Evolutionary conservation across 805 yeast genomes (phyloP), one percentile per base, ranked within the genome.

Genomic region (Hanseniaspora hatyaiensis): DNA sequence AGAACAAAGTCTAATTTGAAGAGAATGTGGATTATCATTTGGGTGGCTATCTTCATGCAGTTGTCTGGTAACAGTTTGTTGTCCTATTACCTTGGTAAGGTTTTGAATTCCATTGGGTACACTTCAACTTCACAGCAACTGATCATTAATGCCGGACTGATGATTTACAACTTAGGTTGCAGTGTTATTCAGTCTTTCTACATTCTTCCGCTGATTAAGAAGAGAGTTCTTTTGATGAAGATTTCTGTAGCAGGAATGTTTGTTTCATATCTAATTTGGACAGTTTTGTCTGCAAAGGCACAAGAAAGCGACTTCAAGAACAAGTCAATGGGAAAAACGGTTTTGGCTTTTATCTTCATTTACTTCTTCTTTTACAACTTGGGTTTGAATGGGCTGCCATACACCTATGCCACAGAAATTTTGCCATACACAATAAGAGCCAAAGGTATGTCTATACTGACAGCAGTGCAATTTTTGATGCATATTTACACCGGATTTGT

Each of bases 11-110:
- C 65, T 28, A 68, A 66, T 55, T 61, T 71, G 52, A 69, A 65
- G 57, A 64, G 77, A 59, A 54, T 68, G 52, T 59, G 64, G 49
- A 55, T 69, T 52, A 53, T 60, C 30, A 18, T 57, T 24, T 57
- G 61, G 53, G 54, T 67, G 18, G 68, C 66, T 32, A 52, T 58
- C 29, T 55, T 68, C 51, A 64, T 63, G 69, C 75, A 71, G 54
- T 55, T 70, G 33, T 68, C 74, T 12, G 78, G 78, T 55, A 72
- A 71, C 54, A 74, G 74, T 47, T 59, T 73, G 51, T 72, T 72
- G 22, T 68, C 74, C 1, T 73, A 72, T 63, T 73, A 73, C 58
- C 61, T 73, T 52, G 62, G 66, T 50, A 65, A 67, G 54, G 80
- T 76, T 12, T 65, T 75, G 53, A 57, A 61, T 51, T 68, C 75